These are phyloP conservation scores for Naegleria lovaniensis DNA, from an alignment of 208 protist genomes.

Conservation along the genomic window DNA sequence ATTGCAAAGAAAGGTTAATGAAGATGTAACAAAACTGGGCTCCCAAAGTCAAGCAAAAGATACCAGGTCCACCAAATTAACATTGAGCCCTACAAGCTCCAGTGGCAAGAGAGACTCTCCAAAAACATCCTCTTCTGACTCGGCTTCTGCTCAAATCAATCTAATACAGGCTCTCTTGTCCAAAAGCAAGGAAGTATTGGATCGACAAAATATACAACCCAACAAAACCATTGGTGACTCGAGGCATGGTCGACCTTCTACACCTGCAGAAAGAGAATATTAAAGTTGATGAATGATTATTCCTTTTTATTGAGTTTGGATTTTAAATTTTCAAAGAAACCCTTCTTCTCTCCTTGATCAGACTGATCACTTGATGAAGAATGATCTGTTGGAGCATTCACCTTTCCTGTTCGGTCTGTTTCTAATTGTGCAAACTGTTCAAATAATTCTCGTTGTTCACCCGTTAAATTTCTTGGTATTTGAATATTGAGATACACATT, in stretches of 20 bases:
- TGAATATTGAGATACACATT: not conserved
- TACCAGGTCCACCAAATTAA: too few relatives aligned
- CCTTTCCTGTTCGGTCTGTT: not conserved
- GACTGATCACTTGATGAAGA: not conserved
- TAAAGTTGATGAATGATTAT: not conserved
- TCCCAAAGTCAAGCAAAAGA: too few relatives aligned
- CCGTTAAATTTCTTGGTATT: not conserved
- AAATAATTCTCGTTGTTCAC: not conserved
- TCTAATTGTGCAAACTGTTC: not conserved
- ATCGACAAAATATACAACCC: not conserved
- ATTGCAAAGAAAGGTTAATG: not conserved
- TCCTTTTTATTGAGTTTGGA: not conserved
- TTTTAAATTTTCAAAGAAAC: slow-evolving; percentile 2
- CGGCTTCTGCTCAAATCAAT: not conserved
- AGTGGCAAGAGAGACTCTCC: not conserved
- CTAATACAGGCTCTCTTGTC: not conserved
- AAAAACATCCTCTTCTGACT: not conserved
- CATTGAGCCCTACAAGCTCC: not conserved
- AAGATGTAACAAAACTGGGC: not conserved
- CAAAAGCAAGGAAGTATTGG: not conserved
- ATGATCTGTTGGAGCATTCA: not conserved
- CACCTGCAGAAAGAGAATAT: not conserved
- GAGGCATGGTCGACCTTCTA: not conserved
- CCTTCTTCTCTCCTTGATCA: not conserved
- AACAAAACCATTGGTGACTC: not conserved